A percentile compares a stretch with the other conserved stretches of the same genome.
phyloP scores from a whole-genome alignment of 345 rosid genomes.

The Acer negundo region DNA sequence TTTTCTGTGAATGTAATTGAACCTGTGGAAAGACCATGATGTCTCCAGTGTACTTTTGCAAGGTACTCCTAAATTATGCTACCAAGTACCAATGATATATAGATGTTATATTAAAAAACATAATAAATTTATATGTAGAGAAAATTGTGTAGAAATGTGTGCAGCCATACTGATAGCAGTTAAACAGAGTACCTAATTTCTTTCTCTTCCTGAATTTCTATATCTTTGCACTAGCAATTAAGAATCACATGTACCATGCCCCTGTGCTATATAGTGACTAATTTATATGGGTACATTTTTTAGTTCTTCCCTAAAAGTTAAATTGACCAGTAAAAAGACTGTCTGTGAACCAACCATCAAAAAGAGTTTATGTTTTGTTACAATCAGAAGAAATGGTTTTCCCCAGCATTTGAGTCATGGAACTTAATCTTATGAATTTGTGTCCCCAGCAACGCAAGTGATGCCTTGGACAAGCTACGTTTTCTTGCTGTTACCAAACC shows the following conservation, averaged over 20 bases:
- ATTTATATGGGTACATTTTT: not conserved
- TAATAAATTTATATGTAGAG: too few relatives aligned
- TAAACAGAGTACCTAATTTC: not conserved
- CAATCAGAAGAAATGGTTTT: not conserved
- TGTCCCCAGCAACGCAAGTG: conserved; percentile 87
- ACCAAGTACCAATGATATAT: too few relatives aligned
- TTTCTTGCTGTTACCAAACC: conserved; percentile 83
- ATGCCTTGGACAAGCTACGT: conserved; percentile 94
- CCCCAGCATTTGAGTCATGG: not conserved
- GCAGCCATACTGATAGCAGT: not conserved
- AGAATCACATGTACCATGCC: not conserved
- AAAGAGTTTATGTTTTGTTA: not conserved
- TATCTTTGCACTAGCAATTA: not conserved
- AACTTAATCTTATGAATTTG: conserved; percentile 7
- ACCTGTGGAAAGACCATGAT: too few relatives aligned
- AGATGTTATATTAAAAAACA: too few relatives aligned
- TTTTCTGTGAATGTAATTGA: too few relatives aligned
- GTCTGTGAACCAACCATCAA: not conserved
- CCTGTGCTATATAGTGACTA: not conserved
- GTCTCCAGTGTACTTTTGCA: too few relatives aligned
- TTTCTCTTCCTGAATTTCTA: not conserved
- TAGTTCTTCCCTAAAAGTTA: not conserved
- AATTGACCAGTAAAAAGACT: not conserved
- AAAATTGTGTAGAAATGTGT: not conserved
- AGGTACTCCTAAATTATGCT: too few relatives aligned